Evolutionary conservation across 306 rosid genomes (phyloP).

Genomic region (Trifolium fragiferum): DNA sequence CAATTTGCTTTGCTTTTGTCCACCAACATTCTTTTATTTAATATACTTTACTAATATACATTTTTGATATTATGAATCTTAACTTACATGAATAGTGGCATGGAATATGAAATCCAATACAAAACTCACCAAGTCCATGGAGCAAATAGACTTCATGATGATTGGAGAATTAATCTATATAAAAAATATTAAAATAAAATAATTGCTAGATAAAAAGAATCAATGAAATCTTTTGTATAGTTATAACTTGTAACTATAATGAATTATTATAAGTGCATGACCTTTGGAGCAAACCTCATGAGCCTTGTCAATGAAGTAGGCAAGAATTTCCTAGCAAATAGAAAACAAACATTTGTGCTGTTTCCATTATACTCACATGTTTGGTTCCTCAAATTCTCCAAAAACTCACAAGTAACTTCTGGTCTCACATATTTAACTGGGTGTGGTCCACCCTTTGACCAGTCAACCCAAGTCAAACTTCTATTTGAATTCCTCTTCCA

Average conservation of each 20-base stretch:
- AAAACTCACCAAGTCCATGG: slow-evolving; percentile 11
- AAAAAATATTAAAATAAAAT: background rate
- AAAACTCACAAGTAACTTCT: slow-evolving; percentile 54
- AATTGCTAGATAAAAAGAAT: slow-evolving; percentile 10
- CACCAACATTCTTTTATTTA: background rate
- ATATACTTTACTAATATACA: background rate
- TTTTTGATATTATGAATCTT: background rate
- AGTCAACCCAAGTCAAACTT: slow-evolving; percentile 84
- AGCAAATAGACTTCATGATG: background rate
- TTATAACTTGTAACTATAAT: background rate
- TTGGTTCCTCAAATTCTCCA: slow-evolving; percentile 60
- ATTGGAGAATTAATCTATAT: background rate
- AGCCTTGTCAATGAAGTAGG: slow-evolving; percentile 54
- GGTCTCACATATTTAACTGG: slow-evolving; percentile 57
- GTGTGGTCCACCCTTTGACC: slow-evolving; percentile 77
- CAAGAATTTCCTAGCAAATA: slow-evolving; percentile 79
- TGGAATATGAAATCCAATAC: background rate
- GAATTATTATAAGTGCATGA: slow-evolving; percentile 53
- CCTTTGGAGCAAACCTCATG: slow-evolving; percentile 53
- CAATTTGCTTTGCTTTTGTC: slow-evolving; percentile 12
- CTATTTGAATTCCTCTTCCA: slow-evolving; percentile 62
- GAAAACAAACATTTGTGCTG: slow-evolving; percentile 49
- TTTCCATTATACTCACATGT: slow-evolving; percentile 55
- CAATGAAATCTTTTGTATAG: slow-evolving; percentile 13
- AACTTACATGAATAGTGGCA: background rate